Evolutionary conservation across 1,284 basidiomycete genomes (phyloP).

Genomic region (Inonotus obliquus): DNA sequence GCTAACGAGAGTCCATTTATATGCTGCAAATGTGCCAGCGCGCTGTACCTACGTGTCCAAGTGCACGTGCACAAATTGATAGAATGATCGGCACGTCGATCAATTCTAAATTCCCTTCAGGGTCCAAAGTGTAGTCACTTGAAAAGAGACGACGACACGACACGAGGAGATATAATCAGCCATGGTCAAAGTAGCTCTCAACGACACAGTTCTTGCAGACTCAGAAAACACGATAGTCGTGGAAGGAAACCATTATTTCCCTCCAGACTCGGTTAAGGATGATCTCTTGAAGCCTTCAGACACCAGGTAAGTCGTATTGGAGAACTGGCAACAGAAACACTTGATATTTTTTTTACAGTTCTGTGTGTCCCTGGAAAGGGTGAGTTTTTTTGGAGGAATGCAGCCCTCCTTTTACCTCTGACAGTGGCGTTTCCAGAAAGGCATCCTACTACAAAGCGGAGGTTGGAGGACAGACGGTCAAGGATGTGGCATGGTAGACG

Average conservation of each 20-base stretch:
- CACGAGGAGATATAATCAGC: neutral
- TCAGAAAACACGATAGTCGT: slow-evolving; percentile 21
- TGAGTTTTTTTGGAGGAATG: slow-evolving; percentile 25
- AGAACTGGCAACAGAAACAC: neutral
- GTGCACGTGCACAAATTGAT: neutral
- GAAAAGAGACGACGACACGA: neutral
- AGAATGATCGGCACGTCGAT: neutral
- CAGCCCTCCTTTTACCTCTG: neutral
- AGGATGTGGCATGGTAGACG: slow-evolving; percentile 59
- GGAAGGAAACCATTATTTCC: slow-evolving; percentile 27
- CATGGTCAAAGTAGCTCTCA: slow-evolving; percentile 23
- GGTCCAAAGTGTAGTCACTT: neutral
- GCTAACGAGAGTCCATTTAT: neutral
- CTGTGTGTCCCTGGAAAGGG: slow-evolving; percentile 65
- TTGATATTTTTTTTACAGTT: slow-evolving; percentile 30
- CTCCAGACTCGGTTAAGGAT: slow-evolving; percentile 35
- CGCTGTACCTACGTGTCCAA: slow-evolving; percentile 10
- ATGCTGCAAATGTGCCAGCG: slow-evolving; percentile 8
- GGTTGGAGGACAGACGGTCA: slow-evolving; percentile 41
- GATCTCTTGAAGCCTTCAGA: slow-evolving; percentile 41
- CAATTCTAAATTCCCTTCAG: neutral
- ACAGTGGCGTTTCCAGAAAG: slow-evolving; percentile 33
- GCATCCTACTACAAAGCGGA: slow-evolving; percentile 58
- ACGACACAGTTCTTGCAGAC: slow-evolving; percentile 27
- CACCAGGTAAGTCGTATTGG: slow-evolving; percentile 38